Conservation (phyloP, 164 flowering plant species). For the Piper betle region DNA sequence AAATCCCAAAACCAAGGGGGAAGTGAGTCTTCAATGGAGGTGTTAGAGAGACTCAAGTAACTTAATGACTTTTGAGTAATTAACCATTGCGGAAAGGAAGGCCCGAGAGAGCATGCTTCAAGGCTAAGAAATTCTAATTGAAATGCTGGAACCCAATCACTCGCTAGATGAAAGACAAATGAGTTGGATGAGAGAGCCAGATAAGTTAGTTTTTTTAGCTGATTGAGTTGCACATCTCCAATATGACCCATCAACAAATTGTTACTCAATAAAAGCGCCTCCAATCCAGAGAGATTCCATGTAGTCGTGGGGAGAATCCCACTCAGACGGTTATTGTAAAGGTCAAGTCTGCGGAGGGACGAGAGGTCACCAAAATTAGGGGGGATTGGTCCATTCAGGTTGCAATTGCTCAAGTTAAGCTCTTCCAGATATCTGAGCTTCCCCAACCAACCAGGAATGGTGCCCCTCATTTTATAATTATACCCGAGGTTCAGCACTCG, state of each 20-base stretch:
- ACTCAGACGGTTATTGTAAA: background rate
- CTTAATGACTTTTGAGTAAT: background rate
- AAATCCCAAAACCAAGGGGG: constrained; percentile 4
- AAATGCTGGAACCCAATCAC: constrained; percentile 4
- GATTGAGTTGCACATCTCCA: background rate
- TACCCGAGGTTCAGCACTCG: too few species aligned
- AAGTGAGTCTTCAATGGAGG: background rate
- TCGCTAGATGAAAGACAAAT: background rate
- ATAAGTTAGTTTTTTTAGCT: background rate
- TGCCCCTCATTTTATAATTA: too few species aligned
- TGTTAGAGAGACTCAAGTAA: background rate
- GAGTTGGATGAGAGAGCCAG: background rate
- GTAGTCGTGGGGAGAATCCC: background rate
- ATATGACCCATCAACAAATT: constrained; percentile 4
- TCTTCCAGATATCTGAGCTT: too few species aligned
- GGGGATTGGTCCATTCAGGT: constrained; percentile 16
- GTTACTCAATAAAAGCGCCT: background rate
- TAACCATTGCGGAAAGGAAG: constrained; percentile 1
- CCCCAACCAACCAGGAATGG: too few species aligned
- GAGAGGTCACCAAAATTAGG: background rate
- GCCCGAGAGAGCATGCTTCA: background rate
- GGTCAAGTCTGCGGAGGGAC: background rate
- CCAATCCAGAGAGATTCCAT: background rate
- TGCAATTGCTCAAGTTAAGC: too few species aligned
- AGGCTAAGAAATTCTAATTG: background rate